Base-by-base conservation (phyloP, 768 basidiomycete genomes). In the Saitozyma sp. region DNA sequence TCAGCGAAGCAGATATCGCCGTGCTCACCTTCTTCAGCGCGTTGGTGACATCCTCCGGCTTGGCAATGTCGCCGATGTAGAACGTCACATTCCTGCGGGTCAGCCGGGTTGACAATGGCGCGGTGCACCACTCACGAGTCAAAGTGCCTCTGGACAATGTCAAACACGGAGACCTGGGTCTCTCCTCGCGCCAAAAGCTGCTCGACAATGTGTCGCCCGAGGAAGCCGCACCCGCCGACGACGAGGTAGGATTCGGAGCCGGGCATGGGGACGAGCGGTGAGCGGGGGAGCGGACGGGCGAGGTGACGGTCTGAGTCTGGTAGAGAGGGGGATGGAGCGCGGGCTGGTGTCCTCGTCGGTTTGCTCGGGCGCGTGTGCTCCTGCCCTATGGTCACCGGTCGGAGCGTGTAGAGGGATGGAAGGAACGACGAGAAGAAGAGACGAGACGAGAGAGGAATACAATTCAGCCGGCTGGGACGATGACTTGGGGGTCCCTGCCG, bases 121-220 rank as follows among this genome's bases (percentile, higher is more conserved):
- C 40, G 11, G 55, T 50, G 49, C 40, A 17, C 48, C 3, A 78
- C 79, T 59, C 61, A 80, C 78, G 69, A 69, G 66, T 82, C 82
- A 70, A 89, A 85, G 76, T 95, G 88, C 59, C 91, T 85, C 80
- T 96, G 92, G 1, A 94, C 92, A 63, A 96, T 85, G 82, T 97
- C 95, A 76, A 97, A 89, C 5, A 90, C 88, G 0, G 89, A 85
- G 16, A 97, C 91, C 43, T 84, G 81, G 7, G 75, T 72, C 81
- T 91, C 90, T 6, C 86, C 89, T 51, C 94, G 85, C 19, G 85
- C 87, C 39, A 89, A 78, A 57, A 98, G 85, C 58, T 87, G 86
- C 69, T 93, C 86, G 39, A 98, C 92, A 69, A 99, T 91, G 74
- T 92, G 89, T 62, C 91, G 83, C 50, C 95, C 77, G n/a, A 78